A percentile compares a stretch with the other conserved stretches of the same genome.
These are phyloP conservation scores for Gossypium thurberi DNA, from an alignment of 345 rosid genomes.

Conservation along the genomic window DNA sequence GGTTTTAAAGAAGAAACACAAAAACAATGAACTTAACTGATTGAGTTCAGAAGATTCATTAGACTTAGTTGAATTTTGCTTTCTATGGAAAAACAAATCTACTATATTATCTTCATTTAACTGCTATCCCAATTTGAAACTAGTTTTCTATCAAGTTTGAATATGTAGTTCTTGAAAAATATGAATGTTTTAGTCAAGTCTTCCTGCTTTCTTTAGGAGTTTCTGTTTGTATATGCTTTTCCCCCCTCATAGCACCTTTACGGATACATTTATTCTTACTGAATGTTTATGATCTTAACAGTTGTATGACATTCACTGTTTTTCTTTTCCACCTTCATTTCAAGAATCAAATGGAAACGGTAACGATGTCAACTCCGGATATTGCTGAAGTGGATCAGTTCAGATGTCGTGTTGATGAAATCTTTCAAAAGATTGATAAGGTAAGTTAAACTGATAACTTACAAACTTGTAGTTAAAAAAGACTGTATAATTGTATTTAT, in stretches of 20 bases:
- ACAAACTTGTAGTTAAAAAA: not conserved
- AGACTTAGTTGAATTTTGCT: not conserved
- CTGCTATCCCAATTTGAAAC: not conserved
- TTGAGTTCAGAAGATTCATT: not conserved
- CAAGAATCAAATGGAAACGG: slow-evolving; percentile 23
- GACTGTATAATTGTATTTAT: not conserved
- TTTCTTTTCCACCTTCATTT: not conserved
- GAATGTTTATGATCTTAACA: not conserved
- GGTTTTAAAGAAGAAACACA: not conserved
- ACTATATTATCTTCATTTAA: too few relatives aligned
- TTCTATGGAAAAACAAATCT: too few relatives aligned
- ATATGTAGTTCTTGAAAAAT: not conserved
- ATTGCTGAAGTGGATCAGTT: slow-evolving; percentile 32
- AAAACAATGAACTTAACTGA: not conserved
- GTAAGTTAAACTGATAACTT: slow-evolving; percentile 21
- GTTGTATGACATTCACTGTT: not conserved
- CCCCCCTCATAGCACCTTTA: too few relatives aligned
- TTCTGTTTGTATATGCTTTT: not conserved
- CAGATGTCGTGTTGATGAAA: slow-evolving; percentile 45
- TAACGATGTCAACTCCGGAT: slow-evolving; percentile 24
- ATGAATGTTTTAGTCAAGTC: not conserved
- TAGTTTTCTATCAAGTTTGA: not conserved
- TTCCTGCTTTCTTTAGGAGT: not conserved
- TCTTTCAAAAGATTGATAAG: slow-evolving; percentile 53
- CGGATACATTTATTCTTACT: not conserved